Conservation (phyloP, 208 protist species). For the Zelonia costaricensis region DNA sequence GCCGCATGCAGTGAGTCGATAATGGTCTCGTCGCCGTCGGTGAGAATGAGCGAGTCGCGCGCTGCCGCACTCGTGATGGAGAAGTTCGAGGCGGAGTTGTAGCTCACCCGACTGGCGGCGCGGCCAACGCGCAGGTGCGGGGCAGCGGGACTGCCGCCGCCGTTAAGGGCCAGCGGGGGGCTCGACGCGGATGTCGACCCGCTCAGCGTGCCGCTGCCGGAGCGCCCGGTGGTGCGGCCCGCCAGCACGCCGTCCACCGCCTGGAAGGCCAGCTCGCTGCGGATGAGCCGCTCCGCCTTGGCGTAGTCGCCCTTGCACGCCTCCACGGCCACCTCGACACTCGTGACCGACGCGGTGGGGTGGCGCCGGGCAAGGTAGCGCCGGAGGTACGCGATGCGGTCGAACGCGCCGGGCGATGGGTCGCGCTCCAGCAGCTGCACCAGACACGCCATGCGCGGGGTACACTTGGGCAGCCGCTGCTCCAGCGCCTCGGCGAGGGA, state of each 20-base stretch:
- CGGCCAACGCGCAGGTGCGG: too few species aligned
- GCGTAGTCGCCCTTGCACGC: conserved; percentile 23
- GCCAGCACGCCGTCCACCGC: conserved; percentile 5
- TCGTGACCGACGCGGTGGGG: conserved; percentile 2
- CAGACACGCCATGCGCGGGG: conserved; percentile 26
- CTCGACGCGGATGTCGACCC: not conserved
- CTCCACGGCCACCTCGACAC: conserved; percentile 29
- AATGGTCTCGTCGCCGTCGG: conserved; percentile 25
- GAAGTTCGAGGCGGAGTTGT: conserved; percentile 9
- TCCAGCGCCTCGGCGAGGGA: conserved; percentile 17
- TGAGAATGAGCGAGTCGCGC: conserved; percentile 7
- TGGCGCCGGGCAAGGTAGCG: conserved; percentile 33
- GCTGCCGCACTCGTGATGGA: conserved; percentile 7
- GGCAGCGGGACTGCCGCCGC: too few species aligned
- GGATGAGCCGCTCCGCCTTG: conserved; percentile 26
- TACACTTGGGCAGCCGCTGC: conserved; percentile 24
- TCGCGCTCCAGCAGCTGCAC: conserved; percentile 22
- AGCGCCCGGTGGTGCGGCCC: conserved; percentile 4
- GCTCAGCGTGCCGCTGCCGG: conserved; percentile 7
- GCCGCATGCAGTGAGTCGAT: conserved; percentile 28
- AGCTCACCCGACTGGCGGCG: not conserved
- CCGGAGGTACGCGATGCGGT: conserved; percentile 13
- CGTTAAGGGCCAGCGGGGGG: not conserved
- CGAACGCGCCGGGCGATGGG: conserved; percentile 13
- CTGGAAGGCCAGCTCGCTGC: conserved; percentile 25